phyloP scores from a whole-genome alignment of 306 rosid species.

The Fragaria iinumae region DNA sequence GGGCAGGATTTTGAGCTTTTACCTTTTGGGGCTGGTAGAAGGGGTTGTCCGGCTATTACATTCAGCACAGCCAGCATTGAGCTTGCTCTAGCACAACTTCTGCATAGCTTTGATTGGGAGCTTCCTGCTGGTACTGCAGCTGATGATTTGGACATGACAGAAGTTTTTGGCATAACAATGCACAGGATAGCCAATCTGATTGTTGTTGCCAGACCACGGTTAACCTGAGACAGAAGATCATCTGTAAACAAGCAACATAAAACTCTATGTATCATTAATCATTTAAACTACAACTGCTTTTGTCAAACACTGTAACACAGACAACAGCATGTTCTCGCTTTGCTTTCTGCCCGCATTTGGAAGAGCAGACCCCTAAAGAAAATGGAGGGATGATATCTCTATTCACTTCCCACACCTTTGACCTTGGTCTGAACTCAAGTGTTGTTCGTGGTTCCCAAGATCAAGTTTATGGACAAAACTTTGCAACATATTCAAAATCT shows the following conservation, averaged over 20 bases:
- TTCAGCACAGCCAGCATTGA: slow-evolving; percentile 44
- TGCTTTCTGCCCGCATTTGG: too few species aligned
- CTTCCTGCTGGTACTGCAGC: slow-evolving; percentile 50
- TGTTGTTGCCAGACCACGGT: slow-evolving; percentile 48
- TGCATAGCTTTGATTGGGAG: slow-evolving; percentile 66
- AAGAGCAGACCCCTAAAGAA: too few species aligned
- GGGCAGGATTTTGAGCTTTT: slow-evolving; percentile 57
- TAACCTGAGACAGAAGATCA: slow-evolving; percentile 12
- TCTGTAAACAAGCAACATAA: slow-evolving; percentile 11
- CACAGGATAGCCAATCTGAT: slow-evolving; percentile 46
- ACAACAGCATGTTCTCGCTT: too few species aligned
- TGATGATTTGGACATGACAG: slow-evolving; percentile 55
- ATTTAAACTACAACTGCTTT: too few species aligned
- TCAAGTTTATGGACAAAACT: not conserved
- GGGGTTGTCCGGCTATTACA: slow-evolving; percentile 54
- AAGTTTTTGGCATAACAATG: slow-evolving; percentile 64
- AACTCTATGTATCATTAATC: not conserved
- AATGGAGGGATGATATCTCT: too few species aligned
- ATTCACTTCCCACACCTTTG: too few species aligned
- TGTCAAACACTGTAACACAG: too few species aligned
- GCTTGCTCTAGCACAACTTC: slow-evolving; percentile 69
- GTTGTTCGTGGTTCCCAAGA: too few species aligned
- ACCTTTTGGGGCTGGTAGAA: slow-evolving; percentile 76
- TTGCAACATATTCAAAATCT: not conserved
- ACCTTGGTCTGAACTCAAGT: too few species aligned